Evolutionary conservation across 371 early-diverging fungal species (phyloP).

Genomic region (Apophysomyces variabilis): DNA sequence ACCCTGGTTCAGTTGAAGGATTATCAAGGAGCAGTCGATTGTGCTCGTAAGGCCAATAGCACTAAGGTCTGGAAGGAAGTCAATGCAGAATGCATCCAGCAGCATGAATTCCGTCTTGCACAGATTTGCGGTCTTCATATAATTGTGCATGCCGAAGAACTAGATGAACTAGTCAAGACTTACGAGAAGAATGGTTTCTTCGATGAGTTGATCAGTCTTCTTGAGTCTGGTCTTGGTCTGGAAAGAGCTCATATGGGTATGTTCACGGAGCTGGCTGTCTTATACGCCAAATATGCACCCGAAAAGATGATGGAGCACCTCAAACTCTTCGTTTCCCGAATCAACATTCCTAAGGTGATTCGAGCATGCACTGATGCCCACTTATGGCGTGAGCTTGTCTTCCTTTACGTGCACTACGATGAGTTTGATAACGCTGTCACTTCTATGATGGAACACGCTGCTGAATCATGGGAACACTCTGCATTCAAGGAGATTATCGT

Average conservation of each 20-base stretch:
- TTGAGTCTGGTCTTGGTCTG: conserved; percentile 93
- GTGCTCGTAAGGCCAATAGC: conserved; percentile 96
- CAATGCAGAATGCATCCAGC: conserved; percentile 91
- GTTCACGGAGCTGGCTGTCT: conserved; percentile 97
- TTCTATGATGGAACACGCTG: conserved; percentile 92
- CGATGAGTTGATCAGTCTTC: conserved; percentile 85
- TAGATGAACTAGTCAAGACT: conserved; percentile 82
- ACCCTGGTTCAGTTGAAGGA: conserved; percentile 95
- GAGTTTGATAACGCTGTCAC: conserved; percentile 96
- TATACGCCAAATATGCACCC: conserved; percentile 94
- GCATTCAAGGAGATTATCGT: conserved; percentile 94
- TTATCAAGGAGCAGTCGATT: conserved; percentile 96
- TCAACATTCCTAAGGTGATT: conserved; percentile 99
- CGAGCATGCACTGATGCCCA: conserved; percentile 91
- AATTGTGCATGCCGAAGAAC: conserved; percentile 96
- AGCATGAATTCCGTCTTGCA: conserved; percentile 93
- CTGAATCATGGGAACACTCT: conserved; percentile 94
- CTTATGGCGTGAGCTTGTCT: conserved; percentile 95
- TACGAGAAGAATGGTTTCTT: conserved; percentile 91
- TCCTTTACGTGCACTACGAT: conserved; percentile 96
- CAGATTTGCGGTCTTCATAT: conserved; percentile 97
- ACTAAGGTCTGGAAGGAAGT: conserved; percentile 98
- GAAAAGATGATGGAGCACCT: conserved; percentile 96
- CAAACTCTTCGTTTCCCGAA: conserved; percentile 92
- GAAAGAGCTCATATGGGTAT: conserved; percentile 99